phyloP scores from a whole-genome alignment of 495 filamentous ascomycete genomes.

The Penicillium taxi region DNA sequence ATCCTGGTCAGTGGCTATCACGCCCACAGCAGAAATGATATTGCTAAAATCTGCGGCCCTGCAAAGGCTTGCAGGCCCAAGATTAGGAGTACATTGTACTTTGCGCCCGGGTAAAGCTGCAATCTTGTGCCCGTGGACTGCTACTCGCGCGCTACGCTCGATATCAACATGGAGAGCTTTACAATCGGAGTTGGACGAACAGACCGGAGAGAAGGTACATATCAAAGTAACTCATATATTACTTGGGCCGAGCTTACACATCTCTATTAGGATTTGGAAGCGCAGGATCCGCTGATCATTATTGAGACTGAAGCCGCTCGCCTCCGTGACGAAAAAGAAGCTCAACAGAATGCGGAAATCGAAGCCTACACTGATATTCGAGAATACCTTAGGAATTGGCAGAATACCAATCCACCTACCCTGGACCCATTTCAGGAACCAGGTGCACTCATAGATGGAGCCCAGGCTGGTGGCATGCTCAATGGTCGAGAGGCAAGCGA shows the following conservation, averaged over 20 bases:
- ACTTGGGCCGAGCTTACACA: constrained; percentile 1
- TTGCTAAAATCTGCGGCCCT: too few species aligned
- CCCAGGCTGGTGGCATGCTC: constrained; percentile 30
- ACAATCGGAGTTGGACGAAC: constrained; percentile 1
- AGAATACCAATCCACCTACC: constrained; percentile 22
- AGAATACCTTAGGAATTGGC: constrained; percentile 48
- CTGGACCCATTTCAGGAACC: constrained; percentile 31
- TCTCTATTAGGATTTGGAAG: not conserved
- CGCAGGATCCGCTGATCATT: constrained; percentile 8
- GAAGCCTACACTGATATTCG: constrained; percentile 39
- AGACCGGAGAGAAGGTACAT: constrained; percentile 9
- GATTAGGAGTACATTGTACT: too few species aligned
- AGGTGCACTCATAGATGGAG: constrained; percentile 12
- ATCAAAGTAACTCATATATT: not conserved
- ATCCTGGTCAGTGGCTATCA: too few species aligned
- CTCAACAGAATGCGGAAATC: constrained; percentile 28
- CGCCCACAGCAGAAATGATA: too few species aligned
- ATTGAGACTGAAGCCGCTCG: not conserved
- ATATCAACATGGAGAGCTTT: too few species aligned
- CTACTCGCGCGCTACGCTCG: not conserved
- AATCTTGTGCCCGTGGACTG: not conserved
- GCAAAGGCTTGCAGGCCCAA: too few species aligned
- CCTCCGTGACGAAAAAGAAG: constrained; percentile 15
- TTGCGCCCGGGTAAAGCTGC: constrained; percentile 1
- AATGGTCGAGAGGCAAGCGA: constrained; percentile 33